Percentiles rank a stretch among this genome's conserved stretches.
These are phyloP conservation scores for Pelargonium exstipulatum DNA, from an alignment of 441 rosid species.

Conservation along the genomic window DNA sequence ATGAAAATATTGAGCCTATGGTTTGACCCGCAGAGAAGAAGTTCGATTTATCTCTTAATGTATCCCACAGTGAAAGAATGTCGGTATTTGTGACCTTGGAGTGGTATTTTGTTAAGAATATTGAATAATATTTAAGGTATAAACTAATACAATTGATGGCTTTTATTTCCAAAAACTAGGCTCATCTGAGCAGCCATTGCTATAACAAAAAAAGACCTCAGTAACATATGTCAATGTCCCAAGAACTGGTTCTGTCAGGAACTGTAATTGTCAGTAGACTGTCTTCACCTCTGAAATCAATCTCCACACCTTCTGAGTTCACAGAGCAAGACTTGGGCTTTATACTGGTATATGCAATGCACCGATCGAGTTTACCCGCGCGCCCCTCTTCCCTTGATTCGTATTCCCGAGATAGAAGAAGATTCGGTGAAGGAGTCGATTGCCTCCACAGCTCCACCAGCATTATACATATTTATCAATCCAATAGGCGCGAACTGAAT, in stretches of 20 bases:
- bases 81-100: too few species aligned
- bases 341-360: conserved; percentile 36
- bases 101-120: too few species aligned
- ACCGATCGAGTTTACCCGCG: conserved; percentile 38
- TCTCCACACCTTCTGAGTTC: conserved; percentile 25
- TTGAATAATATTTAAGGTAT: too few species aligned
- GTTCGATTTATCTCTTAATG: too few species aligned
- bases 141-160: neutral
- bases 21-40: too few species aligned
- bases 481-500: conserved; percentile 49
- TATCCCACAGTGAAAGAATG: too few species aligned
- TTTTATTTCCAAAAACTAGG: neutral
- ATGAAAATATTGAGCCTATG: too few species aligned
- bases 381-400: conserved; percentile 41
- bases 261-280: conserved; percentile 29
- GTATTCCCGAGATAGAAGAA: conserved; percentile 18
- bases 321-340: conserved; percentile 34
- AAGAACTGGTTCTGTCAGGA: conserved; percentile 24
- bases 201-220: neutral
- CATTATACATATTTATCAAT: conserved; percentile 40
- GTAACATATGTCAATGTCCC: conserved; percentile 35
- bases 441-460: conserved; percentile 42
- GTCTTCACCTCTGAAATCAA: conserved; percentile 26
- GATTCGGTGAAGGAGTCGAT: conserved; percentile 13
- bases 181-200: neutral